phyloP scores from a whole-genome alignment of 2,329 filamentous ascomycete genomes.

The Ophiostoma angusticollis region DNA sequence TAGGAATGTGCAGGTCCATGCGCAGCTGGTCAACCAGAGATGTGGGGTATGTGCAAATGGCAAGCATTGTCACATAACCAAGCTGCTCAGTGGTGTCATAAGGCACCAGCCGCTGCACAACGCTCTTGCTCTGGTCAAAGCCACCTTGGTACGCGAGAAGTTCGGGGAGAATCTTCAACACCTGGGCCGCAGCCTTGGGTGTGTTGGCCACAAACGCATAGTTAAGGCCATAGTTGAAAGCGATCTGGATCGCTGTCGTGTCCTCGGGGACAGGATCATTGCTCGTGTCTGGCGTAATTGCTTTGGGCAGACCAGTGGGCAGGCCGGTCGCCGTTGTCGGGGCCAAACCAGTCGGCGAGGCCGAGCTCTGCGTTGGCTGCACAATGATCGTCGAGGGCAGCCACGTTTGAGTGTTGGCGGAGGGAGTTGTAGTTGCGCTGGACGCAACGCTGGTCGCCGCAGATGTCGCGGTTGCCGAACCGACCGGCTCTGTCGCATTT shows the following conservation, averaged over 20 bases:
- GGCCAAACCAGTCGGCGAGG: conserved; percentile 24
- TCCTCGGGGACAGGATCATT: conserved; percentile 43
- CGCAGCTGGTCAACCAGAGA: conserved; percentile 55
- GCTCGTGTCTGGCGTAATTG: conserved; percentile 58
- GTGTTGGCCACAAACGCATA: conserved; percentile 69
- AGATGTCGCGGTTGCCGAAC: background rate
- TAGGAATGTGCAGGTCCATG: conserved; percentile 56
- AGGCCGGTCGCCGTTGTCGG: conserved; percentile 39
- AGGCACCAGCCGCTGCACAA: conserved; percentile 63
- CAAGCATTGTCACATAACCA: conserved; percentile 72
- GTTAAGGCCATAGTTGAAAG: conserved; percentile 69
- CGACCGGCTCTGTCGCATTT: background rate
- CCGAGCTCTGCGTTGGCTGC: conserved; percentile 31
- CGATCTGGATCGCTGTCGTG: conserved; percentile 65
- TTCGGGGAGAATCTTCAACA: conserved; percentile 65
- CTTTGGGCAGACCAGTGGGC: conserved; percentile 55
- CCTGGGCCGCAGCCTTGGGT: conserved; percentile 63
- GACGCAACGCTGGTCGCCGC: background rate
- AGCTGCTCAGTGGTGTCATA: conserved; percentile 56
- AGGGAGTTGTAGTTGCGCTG: background rate
- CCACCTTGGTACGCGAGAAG: conserved; percentile 55
- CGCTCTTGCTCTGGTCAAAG: conserved; percentile 36
- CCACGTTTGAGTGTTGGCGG: conserved; percentile 21
- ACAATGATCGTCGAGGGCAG: conserved; percentile 50
- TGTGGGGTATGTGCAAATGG: conserved; percentile 54